Evolutionary conservation across 2,329 filamentous ascomycete genomes (phyloP).

Genomic region (Exophiala calicioides): DNA sequence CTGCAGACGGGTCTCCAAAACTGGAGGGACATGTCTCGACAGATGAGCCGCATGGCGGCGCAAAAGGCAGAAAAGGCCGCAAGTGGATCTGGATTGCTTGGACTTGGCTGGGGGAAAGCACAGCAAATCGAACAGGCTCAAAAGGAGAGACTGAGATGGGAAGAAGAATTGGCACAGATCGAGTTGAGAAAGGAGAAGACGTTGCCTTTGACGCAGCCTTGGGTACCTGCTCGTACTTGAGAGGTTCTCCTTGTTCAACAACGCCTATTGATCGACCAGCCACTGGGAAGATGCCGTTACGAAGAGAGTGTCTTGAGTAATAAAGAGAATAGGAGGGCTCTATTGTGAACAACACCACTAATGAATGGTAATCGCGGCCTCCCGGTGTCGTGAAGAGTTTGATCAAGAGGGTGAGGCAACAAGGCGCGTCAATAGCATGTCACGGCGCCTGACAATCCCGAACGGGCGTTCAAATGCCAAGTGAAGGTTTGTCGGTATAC

Average conservation of each 20-base stretch:
- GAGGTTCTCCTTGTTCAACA: not conserved
- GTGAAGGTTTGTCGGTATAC: too few species aligned
- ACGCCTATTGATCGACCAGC: too few species aligned
- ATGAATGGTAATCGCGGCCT: too few species aligned
- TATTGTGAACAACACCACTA: too few species aligned
- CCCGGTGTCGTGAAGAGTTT: too few species aligned
- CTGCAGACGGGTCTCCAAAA: conserved; percentile 74
- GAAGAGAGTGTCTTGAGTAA: too few species aligned
- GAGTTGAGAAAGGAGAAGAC: conserved; percentile 32
- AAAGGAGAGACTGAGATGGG: conserved; percentile 28
- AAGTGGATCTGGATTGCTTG: conserved; percentile 40
- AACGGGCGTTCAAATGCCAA: too few species aligned
- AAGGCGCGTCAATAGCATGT: too few species aligned
- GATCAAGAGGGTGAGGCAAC: too few species aligned
- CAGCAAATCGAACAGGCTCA: conserved; percentile 22
- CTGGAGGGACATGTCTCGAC: conserved; percentile 77
- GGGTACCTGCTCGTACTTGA: conserved; percentile 9
- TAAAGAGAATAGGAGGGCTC: too few species aligned
- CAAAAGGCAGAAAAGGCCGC: conserved; percentile 45
- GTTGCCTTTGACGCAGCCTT: conserved; percentile 24
- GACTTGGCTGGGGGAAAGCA: conserved; percentile 29
- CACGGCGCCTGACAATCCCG: too few species aligned
- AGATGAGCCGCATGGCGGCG: conserved; percentile 57
- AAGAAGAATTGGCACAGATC: conserved; percentile 30
- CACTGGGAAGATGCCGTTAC: too few species aligned